Conservation (phyloP, 495 filamentous ascomycete species). For the Halenospora varia region DNA sequence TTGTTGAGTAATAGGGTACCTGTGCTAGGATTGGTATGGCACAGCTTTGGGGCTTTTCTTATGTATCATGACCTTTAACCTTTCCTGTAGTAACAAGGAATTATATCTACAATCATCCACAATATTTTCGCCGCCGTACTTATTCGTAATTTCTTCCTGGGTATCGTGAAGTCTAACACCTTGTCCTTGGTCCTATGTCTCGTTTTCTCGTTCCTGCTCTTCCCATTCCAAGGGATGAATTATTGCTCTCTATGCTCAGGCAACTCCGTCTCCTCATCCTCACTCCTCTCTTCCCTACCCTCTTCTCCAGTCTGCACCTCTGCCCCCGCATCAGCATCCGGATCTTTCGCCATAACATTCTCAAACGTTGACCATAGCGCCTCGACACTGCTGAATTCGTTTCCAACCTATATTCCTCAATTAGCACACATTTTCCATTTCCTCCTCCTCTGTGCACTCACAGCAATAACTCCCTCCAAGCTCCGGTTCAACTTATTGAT, state of each 20-base stretch:
- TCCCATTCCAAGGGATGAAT: constrained; percentile 9
- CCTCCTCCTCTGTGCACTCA: constrained; percentile 33
- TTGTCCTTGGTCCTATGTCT: constrained; percentile 13
- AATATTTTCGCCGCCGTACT: background rate
- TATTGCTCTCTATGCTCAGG: constrained; percentile 5
- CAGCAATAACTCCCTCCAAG: constrained; percentile 87
- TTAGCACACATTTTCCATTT: background rate
- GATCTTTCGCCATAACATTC: constrained; percentile 83
- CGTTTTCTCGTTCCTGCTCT: constrained; percentile 5
- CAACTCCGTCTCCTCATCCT: constrained; percentile 23
- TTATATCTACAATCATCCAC: constrained; percentile 11
- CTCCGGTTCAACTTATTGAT: constrained; percentile 94
- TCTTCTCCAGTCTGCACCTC: constrained; percentile 34
- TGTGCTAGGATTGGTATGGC: constrained; percentile 20
- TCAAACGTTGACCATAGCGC: constrained; percentile 97
- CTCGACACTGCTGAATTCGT: constrained; percentile 95
- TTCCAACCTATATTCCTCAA: constrained; percentile 63
- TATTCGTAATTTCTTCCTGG: constrained; percentile 11
- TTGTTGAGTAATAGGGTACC: constrained; percentile 18
- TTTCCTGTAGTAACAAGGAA: constrained; percentile 16
- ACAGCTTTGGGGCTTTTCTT: constrained; percentile 17
- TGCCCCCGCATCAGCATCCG: constrained; percentile 44
- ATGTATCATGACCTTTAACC: constrained; percentile 24
- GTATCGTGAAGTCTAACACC: constrained; percentile 34
- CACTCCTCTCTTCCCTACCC: constrained; percentile 1